Evolutionary conservation across 768 basidiomycete genomes (phyloP), one percentile per base, ranked within the genome.

Genomic region (Leccinum broughii): DNA sequence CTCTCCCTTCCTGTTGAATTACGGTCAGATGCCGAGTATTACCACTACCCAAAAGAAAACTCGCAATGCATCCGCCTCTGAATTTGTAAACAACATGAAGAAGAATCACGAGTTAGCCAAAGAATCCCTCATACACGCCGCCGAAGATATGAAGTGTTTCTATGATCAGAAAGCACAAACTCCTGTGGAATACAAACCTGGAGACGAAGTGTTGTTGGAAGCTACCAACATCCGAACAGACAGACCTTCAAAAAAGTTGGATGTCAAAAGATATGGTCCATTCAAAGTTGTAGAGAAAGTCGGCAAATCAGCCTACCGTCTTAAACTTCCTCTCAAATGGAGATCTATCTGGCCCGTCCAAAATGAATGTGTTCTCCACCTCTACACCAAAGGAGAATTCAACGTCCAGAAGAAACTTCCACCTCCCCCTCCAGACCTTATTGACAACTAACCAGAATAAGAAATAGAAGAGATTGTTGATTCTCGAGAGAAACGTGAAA

Each of bases 11-110:
- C 3, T 46, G 6, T 3, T 46, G 3, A 46, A 46, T 11, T 46
- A 46, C 4, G 5, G 44, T 22, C 44, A 46, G 4, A 46, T 5
- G 4, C 37, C 15, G 11, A 15, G 14, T 15, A 7, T 37, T 0
- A 37, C 37, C 0, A 15, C 15, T 1, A 37, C 15, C 0, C 37
- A 37, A 3, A 37, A 37, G 14, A 37, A 15, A 37, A 15, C 14
- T 5, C 0, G 6, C 0, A 37, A 37, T 6, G 0, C 4, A 1
- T 6, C 37, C 0, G n/a, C 44, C 1, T 1, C n/a, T 1, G 11
- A n/a, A 4, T 46, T 46, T 4, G 4, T 32, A 53, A 1, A 41
- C 30, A 0, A 1, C 32, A 44, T 44, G 41, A 44, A 44, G 0
- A n/a, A 8, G 8, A 41, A 7, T 9, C 17, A 41, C 1, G 8